A percentile compares a stretch with the other conserved stretches of the same genome.
These are phyloP conservation scores for Nicotiana rustica DNA, from an alignment of 305 asterid genomes.

Conservation along the genomic window DNA sequence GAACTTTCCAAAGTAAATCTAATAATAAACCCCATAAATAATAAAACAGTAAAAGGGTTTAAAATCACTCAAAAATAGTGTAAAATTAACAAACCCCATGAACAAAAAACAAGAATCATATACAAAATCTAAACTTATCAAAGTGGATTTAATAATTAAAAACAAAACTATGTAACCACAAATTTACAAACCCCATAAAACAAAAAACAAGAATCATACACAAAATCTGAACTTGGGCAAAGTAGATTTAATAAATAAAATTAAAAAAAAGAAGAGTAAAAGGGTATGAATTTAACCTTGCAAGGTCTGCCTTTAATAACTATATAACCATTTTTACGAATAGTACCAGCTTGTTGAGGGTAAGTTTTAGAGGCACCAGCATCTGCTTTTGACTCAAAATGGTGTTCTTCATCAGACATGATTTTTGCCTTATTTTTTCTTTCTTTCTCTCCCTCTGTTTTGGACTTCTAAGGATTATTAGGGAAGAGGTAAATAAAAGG, in stretches of 20 bases:
- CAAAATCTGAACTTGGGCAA: no score
- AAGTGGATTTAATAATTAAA: not conserved
- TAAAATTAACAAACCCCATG: slow-evolving; percentile 17
- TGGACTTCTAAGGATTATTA: not conserved
- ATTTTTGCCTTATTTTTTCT: not conserved
- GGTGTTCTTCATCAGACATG: slow-evolving; percentile 38
- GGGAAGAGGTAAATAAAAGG: not conserved
- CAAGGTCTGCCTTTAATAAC: slow-evolving; percentile 33
- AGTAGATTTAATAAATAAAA: no score
- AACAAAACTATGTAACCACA: no score
- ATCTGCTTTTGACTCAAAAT: slow-evolving; percentile 37
- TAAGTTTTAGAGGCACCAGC: slow-evolving; percentile 34
- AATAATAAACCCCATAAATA: no score
- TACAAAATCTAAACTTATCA: slow-evolving; percentile 4
- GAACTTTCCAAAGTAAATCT: no score
- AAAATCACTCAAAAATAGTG: not conserved
- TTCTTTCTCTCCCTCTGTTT: not conserved
- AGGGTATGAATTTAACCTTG: no score
- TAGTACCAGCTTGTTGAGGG: slow-evolving; percentile 38
- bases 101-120: not conserved
- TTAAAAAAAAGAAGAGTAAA: no score
- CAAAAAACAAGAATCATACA: no score
- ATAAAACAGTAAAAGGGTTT: no score
- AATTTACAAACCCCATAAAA: no score
- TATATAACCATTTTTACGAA: slow-evolving; percentile 37